phyloP scores from a whole-genome alignment of 2,329 filamentous ascomycete species.

The Aspergillus fumigatiaffinis region DNA sequence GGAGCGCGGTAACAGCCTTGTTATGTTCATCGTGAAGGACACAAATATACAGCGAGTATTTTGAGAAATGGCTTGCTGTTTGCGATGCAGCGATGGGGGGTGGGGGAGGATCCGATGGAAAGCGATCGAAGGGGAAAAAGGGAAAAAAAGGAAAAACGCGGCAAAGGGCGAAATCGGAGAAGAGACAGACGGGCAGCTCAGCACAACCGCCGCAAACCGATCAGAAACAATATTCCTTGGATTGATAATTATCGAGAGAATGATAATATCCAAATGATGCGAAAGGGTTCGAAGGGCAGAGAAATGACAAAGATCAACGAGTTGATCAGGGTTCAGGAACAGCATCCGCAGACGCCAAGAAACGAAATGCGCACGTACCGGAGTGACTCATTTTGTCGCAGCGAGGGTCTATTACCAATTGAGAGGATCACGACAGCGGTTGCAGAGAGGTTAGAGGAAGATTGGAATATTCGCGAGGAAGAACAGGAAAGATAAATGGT shows the following conservation, averaged over 20 bases:
- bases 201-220: not conserved
- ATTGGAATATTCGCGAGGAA: not conserved
- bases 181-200: not conserved
- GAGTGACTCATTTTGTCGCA: not conserved
- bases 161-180: not conserved
- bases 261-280: not conserved
- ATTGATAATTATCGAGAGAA: not conserved
- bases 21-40: constrained; percentile 16
- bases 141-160: constrained; percentile 1
- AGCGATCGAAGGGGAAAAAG: constrained; percentile 1
- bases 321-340: constrained; percentile 1
- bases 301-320: not conserved
- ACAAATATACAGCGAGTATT: not conserved
- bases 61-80: not conserved
- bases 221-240: not conserved
- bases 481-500: not conserved
- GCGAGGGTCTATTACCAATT: not conserved
- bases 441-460: not conserved
- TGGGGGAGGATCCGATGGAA: not conserved
- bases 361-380: constrained; percentile 1
- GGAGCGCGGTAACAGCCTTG: constrained; percentile 19
- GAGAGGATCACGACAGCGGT: not conserved
- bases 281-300: constrained; percentile 6
- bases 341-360: constrained; percentile 8
- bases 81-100: not conserved